Base-by-base conservation (phyloP, 371 early-diverging fungal species). In the Mortierella sp. region DNA sequence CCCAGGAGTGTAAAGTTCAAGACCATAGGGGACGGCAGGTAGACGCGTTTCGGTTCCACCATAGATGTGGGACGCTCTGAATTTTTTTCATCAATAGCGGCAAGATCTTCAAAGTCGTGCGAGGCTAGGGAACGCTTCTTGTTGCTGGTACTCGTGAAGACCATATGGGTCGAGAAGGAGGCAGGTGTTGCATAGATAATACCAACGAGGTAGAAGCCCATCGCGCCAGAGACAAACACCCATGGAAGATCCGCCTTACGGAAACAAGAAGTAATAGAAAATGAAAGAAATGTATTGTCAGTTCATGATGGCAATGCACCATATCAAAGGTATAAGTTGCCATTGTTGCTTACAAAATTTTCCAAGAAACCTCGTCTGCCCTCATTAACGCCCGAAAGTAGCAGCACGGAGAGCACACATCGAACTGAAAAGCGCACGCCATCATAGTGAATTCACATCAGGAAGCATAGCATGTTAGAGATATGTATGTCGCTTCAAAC, bases 111-210 rank as follows among this genome's bases (percentile, higher is more conserved):
- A 24, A 28, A 55, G 24, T 34, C 37, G 37, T 34, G 14, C 14
- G 37, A 34, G 11, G 37, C 7, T 7, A 11, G 37, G 34, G 59
- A 44, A 15, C 64, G 54, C 6, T 54, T 58, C 41, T 64, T 71
- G 48, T 47, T 51, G 41, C 6, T 50, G 21, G 43, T 19, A 15
- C 11, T 47, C 19, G 21, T 54, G n/a, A 21, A 12, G 37, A 15
- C 47, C 39, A 50, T 31, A 28, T 56, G 46, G 1, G 44, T 64
- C 17, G 71, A 71, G 32, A 71, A 71, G 1, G 71, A 64, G 9
- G 71, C 71, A 11, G 71, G 71, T 0, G 71, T 71, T 9, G 71
- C 71, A n/a, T 71, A 71, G 60, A 71, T 71, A 50, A 71, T 71
- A 2, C 71, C 71, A 26, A 71, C 71, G 4, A 71, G 71, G 49